These are phyloP conservation scores for Ceriops zippeliana DNA, from an alignment of 345 rosid species.

Conservation along the genomic window DNA sequence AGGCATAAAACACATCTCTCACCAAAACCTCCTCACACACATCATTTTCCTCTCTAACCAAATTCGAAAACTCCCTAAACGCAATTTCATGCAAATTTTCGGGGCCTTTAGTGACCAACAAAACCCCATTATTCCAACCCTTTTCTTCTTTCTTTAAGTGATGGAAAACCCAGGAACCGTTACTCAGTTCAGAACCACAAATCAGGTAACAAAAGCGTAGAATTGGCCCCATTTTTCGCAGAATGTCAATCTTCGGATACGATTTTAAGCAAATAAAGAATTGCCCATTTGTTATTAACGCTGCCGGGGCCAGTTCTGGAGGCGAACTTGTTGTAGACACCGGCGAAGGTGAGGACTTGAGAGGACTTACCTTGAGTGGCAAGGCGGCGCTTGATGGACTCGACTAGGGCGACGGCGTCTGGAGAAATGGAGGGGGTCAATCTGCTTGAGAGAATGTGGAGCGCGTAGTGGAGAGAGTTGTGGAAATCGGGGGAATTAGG, in stretches of 20 bases:
- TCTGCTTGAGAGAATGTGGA: conserved; percentile 87
- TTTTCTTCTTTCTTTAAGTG: conserved; percentile 33
- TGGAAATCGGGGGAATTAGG: conserved; percentile 49
- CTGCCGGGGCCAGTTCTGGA: conserved; percentile 84
- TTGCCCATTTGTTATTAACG: conserved; percentile 88
- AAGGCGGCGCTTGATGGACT: conserved; percentile 90
- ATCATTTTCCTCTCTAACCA: conserved; percentile 83
- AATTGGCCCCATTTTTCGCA: conserved; percentile 34
- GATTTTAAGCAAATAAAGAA: conserved; percentile 72
- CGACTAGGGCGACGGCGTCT: conserved; percentile 78
- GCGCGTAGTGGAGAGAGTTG: conserved; percentile 66
- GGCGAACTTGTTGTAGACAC: conserved; percentile 75
- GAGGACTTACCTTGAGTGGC: conserved; percentile 88
- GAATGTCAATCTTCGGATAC: conserved; percentile 64
- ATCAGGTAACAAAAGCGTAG: conserved; percentile 56
- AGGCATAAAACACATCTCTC: conserved; percentile 86
- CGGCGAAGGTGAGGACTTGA: conserved; percentile 79
- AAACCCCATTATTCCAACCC: conserved; percentile 67
- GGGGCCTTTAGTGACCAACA: conserved; percentile 67
- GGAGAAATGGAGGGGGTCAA: conserved; percentile 71
- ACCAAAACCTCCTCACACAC: conserved; percentile 84
- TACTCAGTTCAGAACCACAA: conserved; percentile 33
- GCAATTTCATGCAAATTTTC: conserved; percentile 74
- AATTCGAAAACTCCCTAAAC: conserved; percentile 61
- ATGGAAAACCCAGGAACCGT: conserved; percentile 28